Evolutionary conservation across 352 stramenopile species (phyloP).

Genomic region (Elongisporangium undulatum): DNA sequence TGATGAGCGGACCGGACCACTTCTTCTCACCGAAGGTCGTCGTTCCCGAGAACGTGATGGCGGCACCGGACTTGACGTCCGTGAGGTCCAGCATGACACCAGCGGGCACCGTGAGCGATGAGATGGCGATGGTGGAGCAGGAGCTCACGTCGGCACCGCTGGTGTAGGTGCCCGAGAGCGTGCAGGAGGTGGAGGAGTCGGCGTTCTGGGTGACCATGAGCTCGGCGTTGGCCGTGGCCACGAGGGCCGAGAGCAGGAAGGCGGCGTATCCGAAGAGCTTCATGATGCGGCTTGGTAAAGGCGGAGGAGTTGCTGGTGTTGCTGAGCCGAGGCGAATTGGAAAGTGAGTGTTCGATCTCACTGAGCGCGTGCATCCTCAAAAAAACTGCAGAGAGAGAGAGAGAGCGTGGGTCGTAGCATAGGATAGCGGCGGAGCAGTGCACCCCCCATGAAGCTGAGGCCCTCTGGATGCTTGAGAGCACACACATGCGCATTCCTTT

Average conservation of each 20-base stretch:
- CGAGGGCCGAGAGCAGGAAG: conserved; percentile 2
- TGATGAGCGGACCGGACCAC: conserved; percentile 26
- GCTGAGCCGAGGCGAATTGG: conserved; percentile 5
- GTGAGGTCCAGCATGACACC: conserved; percentile 27
- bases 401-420: no score
- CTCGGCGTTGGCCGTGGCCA: not conserved
- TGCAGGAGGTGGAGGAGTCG: conserved; percentile 8
- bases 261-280: conserved; percentile 11
- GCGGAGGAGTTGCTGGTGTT: not conserved
- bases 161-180: conserved; percentile 26
- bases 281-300: conserved; percentile 7
- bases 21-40: conserved; percentile 23
- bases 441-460: no score
- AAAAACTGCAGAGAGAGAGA: no score
- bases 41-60: conserved; percentile 25
- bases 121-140: conserved; percentile 21
- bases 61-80: conserved; percentile 16
- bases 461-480: no score
- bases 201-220: not conserved
- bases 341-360: conserved; percentile 6
- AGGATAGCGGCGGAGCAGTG: no score
- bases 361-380: no score
- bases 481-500: no score
- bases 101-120: conserved; percentile 18
- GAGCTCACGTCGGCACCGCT: conserved; percentile 18